Evolutionary conservation across 2,329 filamentous ascomycete species (phyloP).

Genomic region (Plectosphaerella plurivora): DNA sequence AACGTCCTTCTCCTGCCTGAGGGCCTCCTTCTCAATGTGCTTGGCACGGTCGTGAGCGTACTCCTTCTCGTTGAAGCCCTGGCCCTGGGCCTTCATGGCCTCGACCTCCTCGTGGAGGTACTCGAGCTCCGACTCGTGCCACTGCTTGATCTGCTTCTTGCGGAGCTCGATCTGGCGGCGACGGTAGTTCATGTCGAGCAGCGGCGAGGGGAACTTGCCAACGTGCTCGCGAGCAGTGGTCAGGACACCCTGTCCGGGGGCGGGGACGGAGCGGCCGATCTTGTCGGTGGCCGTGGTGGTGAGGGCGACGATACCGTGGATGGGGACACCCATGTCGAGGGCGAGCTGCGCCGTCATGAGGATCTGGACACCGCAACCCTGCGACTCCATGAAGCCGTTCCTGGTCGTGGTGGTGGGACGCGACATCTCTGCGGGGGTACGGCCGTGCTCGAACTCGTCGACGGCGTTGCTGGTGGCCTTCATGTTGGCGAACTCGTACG

Average conservation of each 20-base stretch:
- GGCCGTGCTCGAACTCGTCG: slow-evolving; percentile 91
- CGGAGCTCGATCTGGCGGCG: slow-evolving; percentile 91
- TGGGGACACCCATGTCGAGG: slow-evolving; percentile 96
- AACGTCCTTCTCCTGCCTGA: slow-evolving; percentile 88
- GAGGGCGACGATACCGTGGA: slow-evolving; percentile 89
- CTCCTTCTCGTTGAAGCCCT: slow-evolving; percentile 72
- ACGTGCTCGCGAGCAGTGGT: slow-evolving; percentile 89
- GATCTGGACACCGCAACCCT: slow-evolving; percentile 96
- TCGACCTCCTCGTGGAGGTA: slow-evolving; percentile 90
- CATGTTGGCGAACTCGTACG: slow-evolving; percentile 99
- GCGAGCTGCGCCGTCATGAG: slow-evolving; percentile 97
- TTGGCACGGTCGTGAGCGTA: slow-evolving; percentile 80
- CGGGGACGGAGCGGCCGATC: slow-evolving; percentile 95
- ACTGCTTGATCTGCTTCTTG: slow-evolving; percentile 90
- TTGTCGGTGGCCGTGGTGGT: slow-evolving; percentile 98
- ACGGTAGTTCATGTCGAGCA: slow-evolving; percentile 96
- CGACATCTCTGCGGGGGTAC: slow-evolving; percentile 96
- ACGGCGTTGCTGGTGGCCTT: slow-evolving; percentile 98
- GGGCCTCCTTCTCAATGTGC: slow-evolving; percentile 83
- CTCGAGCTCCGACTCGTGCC: slow-evolving; percentile 92
- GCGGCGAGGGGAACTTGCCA: slow-evolving; percentile 88
- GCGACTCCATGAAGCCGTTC: slow-evolving; percentile 99
- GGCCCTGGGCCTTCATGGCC: slow-evolving; percentile 78
- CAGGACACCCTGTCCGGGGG: slow-evolving; percentile 93
- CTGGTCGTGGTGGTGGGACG: slow-evolving; percentile 93